These are phyloP conservation scores for Epichloe coenophiala DNA, from an alignment of 2,329 filamentous ascomycete genomes.

Conservation along the genomic window DNA sequence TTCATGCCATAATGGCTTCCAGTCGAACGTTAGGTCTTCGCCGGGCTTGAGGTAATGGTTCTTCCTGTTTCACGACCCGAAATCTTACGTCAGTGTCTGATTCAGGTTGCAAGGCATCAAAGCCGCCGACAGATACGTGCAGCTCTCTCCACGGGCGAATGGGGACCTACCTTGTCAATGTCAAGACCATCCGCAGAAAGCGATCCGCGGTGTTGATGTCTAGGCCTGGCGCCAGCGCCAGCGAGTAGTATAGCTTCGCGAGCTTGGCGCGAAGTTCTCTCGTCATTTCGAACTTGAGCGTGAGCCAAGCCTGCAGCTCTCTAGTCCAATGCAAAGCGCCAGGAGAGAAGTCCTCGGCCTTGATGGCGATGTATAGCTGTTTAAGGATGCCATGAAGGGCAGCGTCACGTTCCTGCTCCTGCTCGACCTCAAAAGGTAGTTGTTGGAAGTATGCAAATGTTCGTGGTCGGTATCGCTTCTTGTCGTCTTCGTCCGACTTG, in stretches of 20 bases:
- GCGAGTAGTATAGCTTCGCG: conserved; percentile 86
- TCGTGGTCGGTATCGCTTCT: conserved; percentile 63
- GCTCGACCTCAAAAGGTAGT: conserved; percentile 79
- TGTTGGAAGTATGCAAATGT: conserved; percentile 89
- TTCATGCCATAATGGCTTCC: conserved; percentile 85
- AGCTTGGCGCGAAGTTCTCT: conserved; percentile 70
- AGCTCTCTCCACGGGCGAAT: background rate
- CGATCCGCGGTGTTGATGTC: conserved; percentile 72
- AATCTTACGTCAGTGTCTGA: conserved; percentile 1
- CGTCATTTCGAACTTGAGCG: conserved; percentile 93
- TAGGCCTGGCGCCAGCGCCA: conserved; percentile 78
- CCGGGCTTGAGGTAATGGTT: conserved; percentile 90
- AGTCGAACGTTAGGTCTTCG: conserved; percentile 83
- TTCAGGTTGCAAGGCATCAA: conserved; percentile 2
- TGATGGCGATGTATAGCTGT: conserved; percentile 82
- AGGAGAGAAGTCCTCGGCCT: conserved; percentile 85
- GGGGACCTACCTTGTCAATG: conserved; percentile 71
- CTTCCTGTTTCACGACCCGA: conserved; percentile 40
- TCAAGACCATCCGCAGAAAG: conserved; percentile 93
- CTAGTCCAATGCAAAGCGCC: conserved; percentile 95
- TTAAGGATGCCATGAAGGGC: conserved; percentile 81
- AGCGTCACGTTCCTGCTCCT: conserved; percentile 60
- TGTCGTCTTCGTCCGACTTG: conserved; percentile 35
- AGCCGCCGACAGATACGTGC: background rate
- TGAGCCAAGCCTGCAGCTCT: conserved; percentile 89